Evolutionary conservation across 2,329 filamentous ascomycete genomes (phyloP), one percentile per base, ranked within the genome.

Genomic region (Aureobasidium mangrovei): DNA sequence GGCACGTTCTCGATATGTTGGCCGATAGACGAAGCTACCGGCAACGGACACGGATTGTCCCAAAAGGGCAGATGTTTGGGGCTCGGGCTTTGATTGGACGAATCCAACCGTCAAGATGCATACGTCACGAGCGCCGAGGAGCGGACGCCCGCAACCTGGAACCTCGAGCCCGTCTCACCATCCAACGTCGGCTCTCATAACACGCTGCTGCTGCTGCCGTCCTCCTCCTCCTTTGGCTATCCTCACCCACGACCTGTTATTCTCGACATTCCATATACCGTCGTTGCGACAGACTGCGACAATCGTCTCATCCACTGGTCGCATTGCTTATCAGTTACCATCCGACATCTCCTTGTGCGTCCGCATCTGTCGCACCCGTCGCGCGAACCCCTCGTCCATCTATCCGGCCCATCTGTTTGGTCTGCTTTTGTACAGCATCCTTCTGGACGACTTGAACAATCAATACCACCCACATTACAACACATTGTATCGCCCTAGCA

Each of bases 1-100:
- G 5, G 26, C 48, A 53, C 48, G 48, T 53, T 53, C 48, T 53
- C 48, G 32, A 43, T 24, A 43, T 36, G 32, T 43, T 53, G 47
- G 47, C 7, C 35, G 35, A 48, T 39, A 27, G 10, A 48, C 31
- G 18, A 18, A 18, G 18, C 18, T 18, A 18, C 18, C 18, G 18
- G 18, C 35, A 48, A 39, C 26, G 10, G 45, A 10, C 24, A 48
- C 38, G 18, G 47, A 18, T 41, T 51, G 36, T 35, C n/a, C 4
- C 18, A 18, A 18, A 18, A 18, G 18, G 18, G 18, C 18, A 18
- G 18, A 49, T 51, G 47, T 51, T 41, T 26, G 36, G 29, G 38
- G 36, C 24, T 38, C 18, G 47, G 12, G 47, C 47, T 26, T 41
- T 51, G 38, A 51, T 51, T 51, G 47, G 47, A 28, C 29, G 8